Evolutionary conservation across 164 flowering plant genomes (phyloP).

Genomic region (Chloranthus sessilifolius): DNA sequence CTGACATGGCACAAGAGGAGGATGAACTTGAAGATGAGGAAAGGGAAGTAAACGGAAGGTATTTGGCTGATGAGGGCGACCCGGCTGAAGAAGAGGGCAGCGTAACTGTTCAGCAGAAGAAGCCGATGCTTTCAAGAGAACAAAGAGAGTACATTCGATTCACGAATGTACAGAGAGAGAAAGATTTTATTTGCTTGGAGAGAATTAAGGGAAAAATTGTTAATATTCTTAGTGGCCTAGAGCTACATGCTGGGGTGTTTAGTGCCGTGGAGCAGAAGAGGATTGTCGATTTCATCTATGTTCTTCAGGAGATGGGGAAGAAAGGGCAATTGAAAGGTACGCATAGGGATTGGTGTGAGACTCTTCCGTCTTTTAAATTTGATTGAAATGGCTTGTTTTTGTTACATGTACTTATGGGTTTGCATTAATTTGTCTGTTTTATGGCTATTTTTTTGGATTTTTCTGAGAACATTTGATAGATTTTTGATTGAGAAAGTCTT

Average conservation of each 20-base stretch:
- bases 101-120: conserved; percentile 21
- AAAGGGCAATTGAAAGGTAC: conserved; percentile 70
- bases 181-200: conserved; percentile 72
- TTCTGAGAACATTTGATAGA: too few relatives aligned
- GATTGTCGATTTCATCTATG: conserved; percentile 60
- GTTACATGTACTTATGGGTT: too few relatives aligned
- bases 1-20: conserved; percentile 87
- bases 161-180: conserved; percentile 59
- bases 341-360: not conserved
- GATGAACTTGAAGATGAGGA: conserved; percentile 52
- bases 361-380: too few relatives aligned
- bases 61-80: conserved; percentile 8
- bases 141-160: conserved; percentile 69
- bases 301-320: conserved; percentile 65
- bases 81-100: conserved; percentile 11
- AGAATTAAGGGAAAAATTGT: conserved; percentile 59
- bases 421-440: too few relatives aligned
- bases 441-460: not conserved
- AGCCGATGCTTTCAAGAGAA: conserved; percentile 55
- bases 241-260: conserved; percentile 73
- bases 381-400: too few relatives aligned
- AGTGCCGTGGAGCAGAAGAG: conserved; percentile 88
- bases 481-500: too few relatives aligned
- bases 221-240: conserved; percentile 80
- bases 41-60: conserved; percentile 20